phyloP scores from a whole-genome alignment of 306 rosid genomes.

The Malus asiatica region DNA sequence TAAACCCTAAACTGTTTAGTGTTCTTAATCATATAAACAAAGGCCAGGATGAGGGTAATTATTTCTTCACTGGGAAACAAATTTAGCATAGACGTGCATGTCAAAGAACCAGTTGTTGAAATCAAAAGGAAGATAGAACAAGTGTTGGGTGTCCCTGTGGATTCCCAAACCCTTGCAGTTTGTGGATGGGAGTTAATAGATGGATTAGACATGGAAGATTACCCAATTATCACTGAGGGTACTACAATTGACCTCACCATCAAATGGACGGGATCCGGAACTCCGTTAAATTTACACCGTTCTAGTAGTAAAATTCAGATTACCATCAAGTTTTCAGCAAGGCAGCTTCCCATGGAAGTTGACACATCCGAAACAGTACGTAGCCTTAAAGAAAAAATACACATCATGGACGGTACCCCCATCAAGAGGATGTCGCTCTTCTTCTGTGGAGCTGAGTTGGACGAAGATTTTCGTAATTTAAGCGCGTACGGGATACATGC shows the following conservation, averaged over 20 bases:
- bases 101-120: conserved; percentile 51
- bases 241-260: conserved; percentile 65
- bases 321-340: conserved; percentile 44
- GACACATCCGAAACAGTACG: conserved; percentile 58
- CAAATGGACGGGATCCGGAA: conserved; percentile 14
- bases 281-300: conserved; percentile 2
- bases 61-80: conserved; percentile 36
- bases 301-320: conserved; percentile 37
- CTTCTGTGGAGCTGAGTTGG: conserved; percentile 49
- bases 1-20: no score
- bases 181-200: conserved; percentile 74
- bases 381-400: conserved; percentile 75
- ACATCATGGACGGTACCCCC: conserved; percentile 52
- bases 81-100: conserved; percentile 44
- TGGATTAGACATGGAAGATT: conserved; percentile 89
- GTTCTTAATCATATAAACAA: neutral
- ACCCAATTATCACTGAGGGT: conserved; percentile 65
- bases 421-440: conserved; percentile 58
- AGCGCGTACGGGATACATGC: conserved; percentile 57
- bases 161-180: conserved; percentile 57
- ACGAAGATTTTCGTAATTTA: conserved; percentile 49
- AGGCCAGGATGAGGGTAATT: conserved; percentile 32
- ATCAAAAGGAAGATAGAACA: conserved; percentile 75
- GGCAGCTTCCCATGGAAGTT: conserved; percentile 49
- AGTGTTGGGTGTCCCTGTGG: conserved; percentile 44